A percentile compares a stretch with the other conserved stretches of the same genome.
Conservation (phyloP, 2,329 filamentous ascomycete species). For the Alternaria arbusti region DNA sequence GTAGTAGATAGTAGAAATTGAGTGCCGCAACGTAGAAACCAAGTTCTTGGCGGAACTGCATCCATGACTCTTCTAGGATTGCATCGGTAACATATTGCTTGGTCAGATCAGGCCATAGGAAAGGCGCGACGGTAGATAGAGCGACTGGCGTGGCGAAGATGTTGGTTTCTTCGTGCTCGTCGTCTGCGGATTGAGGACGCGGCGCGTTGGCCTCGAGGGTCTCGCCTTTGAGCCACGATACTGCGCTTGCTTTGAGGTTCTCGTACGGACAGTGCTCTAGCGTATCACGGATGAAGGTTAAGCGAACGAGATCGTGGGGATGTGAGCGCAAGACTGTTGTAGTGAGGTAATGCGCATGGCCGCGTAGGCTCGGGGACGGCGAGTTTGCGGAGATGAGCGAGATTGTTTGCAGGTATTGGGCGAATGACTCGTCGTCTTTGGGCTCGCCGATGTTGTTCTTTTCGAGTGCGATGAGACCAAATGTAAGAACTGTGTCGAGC, state of each 20-base stretch:
- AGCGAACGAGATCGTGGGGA: constrained; percentile 58
- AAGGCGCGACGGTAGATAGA: constrained; percentile 56
- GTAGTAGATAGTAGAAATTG: constrained; percentile 65
- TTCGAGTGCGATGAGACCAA: constrained; percentile 59
- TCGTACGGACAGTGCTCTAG: constrained; percentile 61
- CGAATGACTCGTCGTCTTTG: constrained; percentile 58
- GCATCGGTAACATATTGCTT: constrained; percentile 43
- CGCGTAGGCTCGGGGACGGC: constrained; percentile 55
- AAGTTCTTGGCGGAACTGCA: constrained; percentile 59
- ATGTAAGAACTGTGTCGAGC: constrained; percentile 60
- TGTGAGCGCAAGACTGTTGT: constrained; percentile 60
- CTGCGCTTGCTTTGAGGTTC: constrained; percentile 63
- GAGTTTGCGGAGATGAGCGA: constrained; percentile 58
- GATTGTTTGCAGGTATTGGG: constrained; percentile 58
- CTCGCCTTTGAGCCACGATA: constrained; percentile 67
- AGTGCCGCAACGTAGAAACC: constrained; percentile 62
- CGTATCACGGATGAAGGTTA: constrained; percentile 62
- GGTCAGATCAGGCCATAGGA: constrained; percentile 59
- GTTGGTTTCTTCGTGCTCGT: constrained; percentile 22
- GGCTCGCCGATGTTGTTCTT: constrained; percentile 55
- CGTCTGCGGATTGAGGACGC: constrained; percentile 8
- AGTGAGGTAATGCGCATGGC: constrained; percentile 57
- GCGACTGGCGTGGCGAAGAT: constrained; percentile 58
- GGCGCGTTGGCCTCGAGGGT: constrained; percentile 57
- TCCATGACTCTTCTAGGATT: constrained; percentile 41